phyloP scores from a whole-genome alignment of 192 early-diverging fungal genomes.

The Allomyces macrogynus region DNA sequence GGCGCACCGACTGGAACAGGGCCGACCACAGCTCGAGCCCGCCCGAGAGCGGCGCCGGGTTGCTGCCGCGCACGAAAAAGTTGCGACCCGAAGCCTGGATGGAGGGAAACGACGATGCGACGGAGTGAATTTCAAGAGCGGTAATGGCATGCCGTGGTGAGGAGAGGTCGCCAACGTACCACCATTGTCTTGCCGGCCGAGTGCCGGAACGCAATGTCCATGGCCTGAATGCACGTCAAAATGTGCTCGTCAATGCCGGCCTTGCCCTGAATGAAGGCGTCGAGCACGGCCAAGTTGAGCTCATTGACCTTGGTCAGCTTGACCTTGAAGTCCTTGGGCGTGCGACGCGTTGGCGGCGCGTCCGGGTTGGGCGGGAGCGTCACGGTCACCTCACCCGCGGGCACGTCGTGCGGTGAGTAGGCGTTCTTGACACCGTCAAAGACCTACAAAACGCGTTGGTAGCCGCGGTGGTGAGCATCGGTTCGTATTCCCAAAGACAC shows the following conservation, averaged over 20 bases:
- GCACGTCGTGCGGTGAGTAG: slow-evolving; percentile 34
- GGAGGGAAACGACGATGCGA: slow-evolving; percentile 5
- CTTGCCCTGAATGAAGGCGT: slow-evolving; percentile 10
- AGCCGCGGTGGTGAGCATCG: background rate
- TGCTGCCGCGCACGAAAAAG: background rate
- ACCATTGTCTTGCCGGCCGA: slow-evolving; percentile 52
- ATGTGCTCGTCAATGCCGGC: slow-evolving; percentile 6
- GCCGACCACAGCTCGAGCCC: slow-evolving; percentile 85
- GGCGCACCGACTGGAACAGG: slow-evolving; percentile 71
- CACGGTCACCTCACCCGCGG: slow-evolving; percentile 36
- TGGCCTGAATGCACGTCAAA: slow-evolving; percentile 32
- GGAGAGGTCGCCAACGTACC: slow-evolving; percentile 77
- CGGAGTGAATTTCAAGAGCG: no score
- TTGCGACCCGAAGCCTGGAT: background rate
- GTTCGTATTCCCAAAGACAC: background rate
- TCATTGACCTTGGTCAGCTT: slow-evolving; percentile 41
- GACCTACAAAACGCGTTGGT: slow-evolving; percentile 10
- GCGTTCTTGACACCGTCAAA: slow-evolving; percentile 72
- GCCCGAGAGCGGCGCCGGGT: slow-evolving; percentile 27
- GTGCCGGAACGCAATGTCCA: slow-evolving; percentile 74
- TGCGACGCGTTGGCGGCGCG: slow-evolving; percentile 8
- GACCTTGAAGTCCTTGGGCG: slow-evolving; percentile 36
- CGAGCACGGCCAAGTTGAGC: slow-evolving; percentile 12
- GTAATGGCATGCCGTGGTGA: slow-evolving; percentile 32
- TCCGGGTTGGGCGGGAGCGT: slow-evolving; percentile 6